These are phyloP conservation scores for Neurospora hispaniola DNA, from an alignment of 495 filamentous ascomycete species.

Conservation along the genomic window DNA sequence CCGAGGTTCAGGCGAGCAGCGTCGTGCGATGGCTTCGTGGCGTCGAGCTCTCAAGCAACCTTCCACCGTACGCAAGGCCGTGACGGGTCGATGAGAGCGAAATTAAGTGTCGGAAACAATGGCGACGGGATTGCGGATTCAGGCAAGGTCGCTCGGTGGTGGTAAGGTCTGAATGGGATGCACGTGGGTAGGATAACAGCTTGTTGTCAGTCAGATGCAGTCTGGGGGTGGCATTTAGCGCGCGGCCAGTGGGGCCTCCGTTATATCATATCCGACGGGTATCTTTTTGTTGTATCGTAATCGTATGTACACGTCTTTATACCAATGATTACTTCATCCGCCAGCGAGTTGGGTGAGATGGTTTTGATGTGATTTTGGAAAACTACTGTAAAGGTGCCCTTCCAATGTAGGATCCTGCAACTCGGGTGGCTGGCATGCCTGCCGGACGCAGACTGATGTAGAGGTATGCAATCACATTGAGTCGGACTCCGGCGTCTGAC, in stretches of 20 bases:
- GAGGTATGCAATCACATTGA: not conserved
- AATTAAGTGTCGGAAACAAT: not conserved
- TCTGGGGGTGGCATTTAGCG: not conserved
- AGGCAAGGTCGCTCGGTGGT: not conserved
- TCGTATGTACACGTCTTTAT: not conserved
- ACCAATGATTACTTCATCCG: not conserved
- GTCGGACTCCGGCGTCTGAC: not conserved
- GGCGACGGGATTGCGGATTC: not conserved
- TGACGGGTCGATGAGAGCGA: not conserved
- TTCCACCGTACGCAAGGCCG: not conserved
- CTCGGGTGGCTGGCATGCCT: not conserved
- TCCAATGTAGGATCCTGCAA: not conserved
- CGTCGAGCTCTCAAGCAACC: not conserved
- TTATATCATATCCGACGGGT: not conserved
- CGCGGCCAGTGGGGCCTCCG: not conserved
- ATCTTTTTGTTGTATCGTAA: not conserved
- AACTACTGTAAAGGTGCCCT: not conserved
- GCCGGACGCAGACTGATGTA: not conserved
- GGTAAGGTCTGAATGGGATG: not conserved
- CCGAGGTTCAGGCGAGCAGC: not conserved
- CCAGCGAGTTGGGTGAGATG: not conserved
- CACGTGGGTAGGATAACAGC: not conserved
- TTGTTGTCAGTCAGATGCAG: not conserved
- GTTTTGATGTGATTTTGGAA: not conserved
- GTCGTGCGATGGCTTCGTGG: not conserved